Conservation (phyloP, 345 rosid species). For the Heritiera fomes region DNA sequence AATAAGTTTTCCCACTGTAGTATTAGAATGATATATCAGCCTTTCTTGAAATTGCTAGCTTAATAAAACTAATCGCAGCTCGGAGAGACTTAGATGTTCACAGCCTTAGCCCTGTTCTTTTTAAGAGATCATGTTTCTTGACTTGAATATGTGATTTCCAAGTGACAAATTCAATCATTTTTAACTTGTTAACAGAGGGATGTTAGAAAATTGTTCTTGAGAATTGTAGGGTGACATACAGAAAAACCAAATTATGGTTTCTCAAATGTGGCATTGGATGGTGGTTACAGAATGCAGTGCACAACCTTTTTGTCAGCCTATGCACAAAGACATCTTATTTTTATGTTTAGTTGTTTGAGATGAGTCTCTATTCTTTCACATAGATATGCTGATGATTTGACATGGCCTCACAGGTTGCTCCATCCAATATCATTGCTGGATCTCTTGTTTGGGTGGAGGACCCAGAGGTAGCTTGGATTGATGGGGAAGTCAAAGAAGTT, state of each 20-base stretch:
- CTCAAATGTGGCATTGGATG: not conserved
- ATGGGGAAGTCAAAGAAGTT: constrained; percentile 75
- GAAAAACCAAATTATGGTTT: not conserved
- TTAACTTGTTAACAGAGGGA: not conserved
- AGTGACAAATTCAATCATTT: not conserved
- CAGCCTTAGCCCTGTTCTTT: not conserved
- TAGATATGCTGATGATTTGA: constrained; percentile 19
- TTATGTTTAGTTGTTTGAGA: constrained; percentile 17
- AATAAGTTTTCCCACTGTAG: not conserved
- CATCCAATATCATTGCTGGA: constrained; percentile 55
- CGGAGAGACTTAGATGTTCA: not conserved
- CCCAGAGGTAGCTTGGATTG: constrained; percentile 79
- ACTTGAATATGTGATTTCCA: constrained; percentile 4
- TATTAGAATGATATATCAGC: not conserved
- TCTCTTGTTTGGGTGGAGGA: constrained; percentile 91
- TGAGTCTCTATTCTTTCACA: not conserved
- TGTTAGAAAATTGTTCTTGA: not conserved
- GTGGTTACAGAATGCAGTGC: not conserved
- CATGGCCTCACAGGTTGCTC: constrained; percentile 50
- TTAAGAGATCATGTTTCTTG: constrained; percentile 2
- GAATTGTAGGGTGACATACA: not conserved
- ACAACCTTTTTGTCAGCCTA: not conserved
- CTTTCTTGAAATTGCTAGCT: not conserved
- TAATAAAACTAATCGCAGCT: not conserved
- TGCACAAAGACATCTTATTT: not conserved